Conservation (phyloP, 2,329 filamentous ascomycete species). For the Corynespora cassiicola region DNA sequence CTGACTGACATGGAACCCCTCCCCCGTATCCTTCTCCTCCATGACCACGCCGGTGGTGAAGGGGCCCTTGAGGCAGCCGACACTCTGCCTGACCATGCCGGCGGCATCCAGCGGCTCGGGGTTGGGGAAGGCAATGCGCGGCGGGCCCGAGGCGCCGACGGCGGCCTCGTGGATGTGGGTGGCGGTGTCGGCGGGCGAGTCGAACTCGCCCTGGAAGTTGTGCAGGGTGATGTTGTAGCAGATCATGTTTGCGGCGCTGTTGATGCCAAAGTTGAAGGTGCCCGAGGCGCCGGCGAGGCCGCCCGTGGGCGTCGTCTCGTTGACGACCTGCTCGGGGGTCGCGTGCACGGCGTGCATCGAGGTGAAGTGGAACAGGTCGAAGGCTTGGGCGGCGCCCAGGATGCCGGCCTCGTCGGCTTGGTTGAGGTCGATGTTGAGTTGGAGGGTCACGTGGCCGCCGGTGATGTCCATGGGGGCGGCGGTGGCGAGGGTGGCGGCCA, state of each 20-base stretch:
- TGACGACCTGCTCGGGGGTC: constrained; percentile 58
- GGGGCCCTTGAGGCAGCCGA: constrained; percentile 30
- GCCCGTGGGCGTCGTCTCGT: constrained; percentile 50
- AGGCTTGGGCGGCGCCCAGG: constrained; percentile 8
- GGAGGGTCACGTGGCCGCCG: constrained; percentile 19
- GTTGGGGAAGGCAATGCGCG: constrained; percentile 47
- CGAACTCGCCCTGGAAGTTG: constrained; percentile 59
- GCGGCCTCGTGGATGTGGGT: constrained; percentile 63
- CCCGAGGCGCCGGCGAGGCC: constrained; percentile 55
- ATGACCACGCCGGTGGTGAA: constrained; percentile 43
- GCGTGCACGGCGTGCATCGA: constrained; percentile 57
- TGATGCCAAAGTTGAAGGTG: constrained; percentile 61
- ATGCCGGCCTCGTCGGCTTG: constrained; percentile 9
- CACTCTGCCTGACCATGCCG: constrained; percentile 23
- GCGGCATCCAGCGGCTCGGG: constrained; percentile 21
- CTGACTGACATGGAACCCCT: constrained; percentile 57
- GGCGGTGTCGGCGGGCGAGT: constrained; percentile 59
- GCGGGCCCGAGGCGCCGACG: constrained; percentile 56
- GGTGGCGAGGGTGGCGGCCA: constrained; percentile 14
- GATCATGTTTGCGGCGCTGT: constrained; percentile 51
- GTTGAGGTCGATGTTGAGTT: constrained; percentile 27
- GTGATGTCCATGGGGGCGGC: constrained; percentile 20
- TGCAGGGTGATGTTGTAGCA: constrained; percentile 60
- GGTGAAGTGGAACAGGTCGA: constrained; percentile 51
- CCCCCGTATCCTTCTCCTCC: constrained; percentile 54